Conservation (phyloP, 768 basidiomycete genomes). For the Xanthoconium stramineum region DNA sequence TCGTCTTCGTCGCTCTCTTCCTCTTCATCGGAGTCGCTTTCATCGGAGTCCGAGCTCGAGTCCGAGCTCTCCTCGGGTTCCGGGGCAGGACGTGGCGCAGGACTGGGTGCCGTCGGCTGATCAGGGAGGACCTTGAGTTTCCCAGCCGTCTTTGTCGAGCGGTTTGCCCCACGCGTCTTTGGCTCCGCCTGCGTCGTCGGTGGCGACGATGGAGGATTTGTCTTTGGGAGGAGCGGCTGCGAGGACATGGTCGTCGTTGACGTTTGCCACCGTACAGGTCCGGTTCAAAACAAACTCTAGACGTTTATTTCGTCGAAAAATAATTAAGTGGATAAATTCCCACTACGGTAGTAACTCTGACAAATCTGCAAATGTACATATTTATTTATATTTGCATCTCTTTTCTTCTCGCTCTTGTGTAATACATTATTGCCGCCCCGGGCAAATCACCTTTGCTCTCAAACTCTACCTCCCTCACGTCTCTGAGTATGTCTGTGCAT, state of each 20-base stretch:
- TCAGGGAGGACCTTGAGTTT: constrained; percentile 89
- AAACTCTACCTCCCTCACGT: too few relatives aligned
- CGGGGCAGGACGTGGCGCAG: constrained; percentile 25
- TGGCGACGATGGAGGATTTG: constrained; percentile 18
- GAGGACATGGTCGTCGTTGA: constrained; percentile 22
- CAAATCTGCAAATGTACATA: too few relatives aligned
- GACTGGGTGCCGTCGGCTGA: constrained; percentile 56
- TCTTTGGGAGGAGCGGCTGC: constrained; percentile 31
- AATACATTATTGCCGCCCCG: too few relatives aligned
- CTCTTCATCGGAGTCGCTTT: too few relatives aligned
- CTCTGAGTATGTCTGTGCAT: too few relatives aligned
- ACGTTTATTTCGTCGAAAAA: not conserved
- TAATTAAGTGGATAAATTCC: constrained; percentile 11
- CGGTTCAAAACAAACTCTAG: constrained; percentile 12
- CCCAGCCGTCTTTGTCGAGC: constrained; percentile 77
- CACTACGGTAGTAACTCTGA: too few relatives aligned
- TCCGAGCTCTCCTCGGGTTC: constrained; percentile 44
- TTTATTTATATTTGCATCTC: too few relatives aligned
- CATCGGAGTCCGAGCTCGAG: too few relatives aligned
- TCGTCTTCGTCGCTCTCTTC: constrained; percentile 70
- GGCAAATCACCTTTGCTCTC: too few relatives aligned
- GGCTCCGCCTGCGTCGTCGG: constrained; percentile 33
- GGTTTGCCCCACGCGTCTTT: constrained; percentile 69
- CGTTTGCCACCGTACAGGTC: not conserved
- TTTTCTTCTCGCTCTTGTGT: too few relatives aligned